These are phyloP conservation scores for Acacia crassicarpa DNA, from an alignment of 306 rosid genomes.

Conservation along the genomic window DNA sequence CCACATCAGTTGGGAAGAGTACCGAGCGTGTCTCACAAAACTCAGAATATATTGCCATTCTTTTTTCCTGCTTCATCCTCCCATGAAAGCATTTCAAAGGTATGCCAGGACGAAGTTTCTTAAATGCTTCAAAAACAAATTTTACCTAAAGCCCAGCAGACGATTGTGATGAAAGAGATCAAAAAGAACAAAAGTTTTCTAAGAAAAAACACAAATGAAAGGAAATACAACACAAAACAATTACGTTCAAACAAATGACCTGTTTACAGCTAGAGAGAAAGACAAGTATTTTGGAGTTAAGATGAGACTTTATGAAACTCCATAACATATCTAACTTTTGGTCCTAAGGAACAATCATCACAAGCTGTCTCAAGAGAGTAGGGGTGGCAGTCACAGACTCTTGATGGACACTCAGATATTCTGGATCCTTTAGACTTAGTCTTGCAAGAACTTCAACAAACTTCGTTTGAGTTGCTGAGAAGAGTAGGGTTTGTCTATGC, in stretches of 20 bases:
- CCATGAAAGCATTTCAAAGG: constrained; percentile 91
- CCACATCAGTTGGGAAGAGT: constrained; percentile 90
- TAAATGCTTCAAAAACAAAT: constrained; percentile 82
- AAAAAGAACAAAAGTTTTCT: not conserved
- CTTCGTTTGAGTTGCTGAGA: constrained; percentile 95
- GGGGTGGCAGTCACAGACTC: constrained; percentile 88
- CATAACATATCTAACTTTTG: constrained; percentile 84
- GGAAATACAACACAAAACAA: constrained; percentile 6
- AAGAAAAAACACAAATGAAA: constrained; percentile 14
- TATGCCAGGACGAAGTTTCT: constrained; percentile 89
- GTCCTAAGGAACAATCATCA: constrained; percentile 71
- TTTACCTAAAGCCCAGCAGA: constrained; percentile 54
- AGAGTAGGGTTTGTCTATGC: constrained; percentile 83
- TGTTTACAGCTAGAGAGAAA: constrained; percentile 90
- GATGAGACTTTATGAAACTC: constrained; percentile 92
- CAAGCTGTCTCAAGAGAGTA: constrained; percentile 70
- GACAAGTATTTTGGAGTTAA: constrained; percentile 73
- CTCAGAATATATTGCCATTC: constrained; percentile 74
- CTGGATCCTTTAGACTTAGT: constrained; percentile 95
- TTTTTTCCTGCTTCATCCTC: constrained; percentile 80
- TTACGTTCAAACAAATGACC: constrained; percentile 39
- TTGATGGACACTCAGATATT: constrained; percentile 89
- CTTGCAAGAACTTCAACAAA: constrained; percentile 87
- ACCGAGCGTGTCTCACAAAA: constrained; percentile 82
- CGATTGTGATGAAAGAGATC: constrained; percentile 20